phyloP scores from a whole-genome alignment of 2,329 filamentous ascomycete species.

The Gremmenia infestans region DNA sequence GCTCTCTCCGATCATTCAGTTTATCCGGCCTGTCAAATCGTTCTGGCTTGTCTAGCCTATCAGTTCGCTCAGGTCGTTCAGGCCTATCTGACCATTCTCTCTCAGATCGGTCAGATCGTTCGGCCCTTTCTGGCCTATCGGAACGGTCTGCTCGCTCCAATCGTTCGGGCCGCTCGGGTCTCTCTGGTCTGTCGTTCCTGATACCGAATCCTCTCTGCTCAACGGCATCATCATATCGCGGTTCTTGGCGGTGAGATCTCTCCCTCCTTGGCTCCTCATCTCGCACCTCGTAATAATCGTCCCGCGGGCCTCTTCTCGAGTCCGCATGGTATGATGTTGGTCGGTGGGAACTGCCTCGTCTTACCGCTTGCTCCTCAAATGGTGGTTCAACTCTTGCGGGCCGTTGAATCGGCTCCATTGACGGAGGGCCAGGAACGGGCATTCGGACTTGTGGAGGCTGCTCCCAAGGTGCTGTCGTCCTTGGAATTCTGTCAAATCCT shows the following conservation, averaged over 20 bases:
- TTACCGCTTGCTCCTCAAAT: conserved; percentile 16
- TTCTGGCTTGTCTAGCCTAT: conserved; percentile 2
- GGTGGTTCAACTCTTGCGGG: conserved; percentile 21
- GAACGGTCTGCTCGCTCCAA: conserved; percentile 11
- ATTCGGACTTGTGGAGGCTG: conserved; percentile 39
- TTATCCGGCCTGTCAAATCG: conserved; percentile 2
- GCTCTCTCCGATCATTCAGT: conserved; percentile 18
- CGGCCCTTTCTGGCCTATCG: conserved; percentile 19
- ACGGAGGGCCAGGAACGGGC: conserved; percentile 34
- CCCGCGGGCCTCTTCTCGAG: conserved; percentile 17
- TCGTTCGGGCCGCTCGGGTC: conserved; percentile 8
- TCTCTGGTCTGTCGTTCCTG: conserved; percentile 14
- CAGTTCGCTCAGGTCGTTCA: conserved; percentile 7
- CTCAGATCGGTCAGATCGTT: conserved; percentile 12
- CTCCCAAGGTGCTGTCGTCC: conserved; percentile 38
- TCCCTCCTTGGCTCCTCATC: conserved; percentile 26
- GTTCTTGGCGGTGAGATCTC: conserved; percentile 18
- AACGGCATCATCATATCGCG: conserved; percentile 24
- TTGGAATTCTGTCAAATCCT: conserved; percentile 63
- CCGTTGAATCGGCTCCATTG: conserved; percentile 28
- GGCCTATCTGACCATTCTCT: conserved; percentile 13
- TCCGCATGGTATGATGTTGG: conserved; percentile 29
- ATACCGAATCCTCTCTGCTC: conserved; percentile 27
- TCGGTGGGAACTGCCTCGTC: conserved; percentile 34
- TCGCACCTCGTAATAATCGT: conserved; percentile 29